These are phyloP conservation scores for Cystobasidiaceae sp. DNA, from an alignment of 1,284 basidiomycete species.

Conservation along the genomic window DNA sequence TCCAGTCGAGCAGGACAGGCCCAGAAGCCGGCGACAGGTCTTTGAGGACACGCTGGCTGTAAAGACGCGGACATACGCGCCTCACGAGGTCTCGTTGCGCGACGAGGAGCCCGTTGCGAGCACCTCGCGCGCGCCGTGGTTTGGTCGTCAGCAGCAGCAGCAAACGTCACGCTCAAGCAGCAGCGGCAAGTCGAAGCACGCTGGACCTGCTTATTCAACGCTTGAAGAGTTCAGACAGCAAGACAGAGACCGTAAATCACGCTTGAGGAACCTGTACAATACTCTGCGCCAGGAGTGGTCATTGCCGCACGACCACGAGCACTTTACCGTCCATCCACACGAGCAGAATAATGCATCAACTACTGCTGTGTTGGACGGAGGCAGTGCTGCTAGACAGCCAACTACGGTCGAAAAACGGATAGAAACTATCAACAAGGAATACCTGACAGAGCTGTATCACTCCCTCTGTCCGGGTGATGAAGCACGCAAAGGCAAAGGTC, in stretches of 20 bases:
- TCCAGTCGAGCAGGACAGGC: constrained; percentile 6
- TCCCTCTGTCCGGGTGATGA: constrained; percentile 21
- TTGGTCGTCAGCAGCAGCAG: no score
- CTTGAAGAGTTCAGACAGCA: constrained; percentile 19
- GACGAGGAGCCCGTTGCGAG: neutral
- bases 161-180: constrained; percentile 2
- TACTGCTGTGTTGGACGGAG: no score
- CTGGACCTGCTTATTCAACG: constrained; percentile 7
- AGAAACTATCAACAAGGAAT: constrained; percentile 30
- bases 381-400: neutral
- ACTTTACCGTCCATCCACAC: neutral
- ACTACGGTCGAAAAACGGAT: constrained; percentile 25
- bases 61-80: neutral
- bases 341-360: neutral
- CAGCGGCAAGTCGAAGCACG: no score
- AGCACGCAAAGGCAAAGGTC: constrained; percentile 29
- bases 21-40: neutral
- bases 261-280: constrained; percentile 17
- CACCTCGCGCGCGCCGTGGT: neutral
- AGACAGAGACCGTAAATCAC: constrained; percentile 5
- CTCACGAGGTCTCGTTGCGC: neutral
- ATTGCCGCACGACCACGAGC: constrained; percentile 8
- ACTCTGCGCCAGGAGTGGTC: constrained; percentile 15
- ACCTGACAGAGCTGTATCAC: constrained; percentile 35
- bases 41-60: neutral